Evolutionary conservation across 176 grass and related monocot genomes (phyloP).

Genomic region (Phragmites australis): DNA sequence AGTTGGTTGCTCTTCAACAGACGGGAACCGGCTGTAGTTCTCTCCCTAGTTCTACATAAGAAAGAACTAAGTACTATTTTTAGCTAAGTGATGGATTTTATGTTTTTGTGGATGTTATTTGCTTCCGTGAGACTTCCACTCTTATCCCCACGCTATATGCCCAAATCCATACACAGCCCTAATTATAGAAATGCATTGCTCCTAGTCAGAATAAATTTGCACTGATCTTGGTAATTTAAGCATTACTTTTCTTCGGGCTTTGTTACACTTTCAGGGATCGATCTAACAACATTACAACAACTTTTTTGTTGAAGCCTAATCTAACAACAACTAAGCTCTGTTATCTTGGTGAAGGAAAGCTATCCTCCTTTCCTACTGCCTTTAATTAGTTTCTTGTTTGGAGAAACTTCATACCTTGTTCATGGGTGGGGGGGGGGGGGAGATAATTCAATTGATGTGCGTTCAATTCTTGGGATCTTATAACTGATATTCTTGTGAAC

Average conservation of each 20-base stretch:
- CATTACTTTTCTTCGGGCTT: not conserved
- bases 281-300: not conserved
- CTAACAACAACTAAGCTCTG: too few species aligned
- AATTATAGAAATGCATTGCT: constrained; percentile 6
- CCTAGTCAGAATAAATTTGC: not conserved
- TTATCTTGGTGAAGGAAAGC: too few species aligned
- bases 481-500: too few species aligned
- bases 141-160: not conserved
- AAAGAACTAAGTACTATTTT: not conserved
- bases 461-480: too few species aligned
- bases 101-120: not conserved
- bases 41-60: not conserved
- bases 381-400: constrained; percentile 11
- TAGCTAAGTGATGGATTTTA: not conserved
- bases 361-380: too few species aligned
- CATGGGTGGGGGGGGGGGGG: too few species aligned
- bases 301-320: too few species aligned
- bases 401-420: not conserved
- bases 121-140: not conserved
- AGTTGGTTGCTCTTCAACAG: too few species aligned
- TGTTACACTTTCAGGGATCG: not conserved
- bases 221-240: not conserved
- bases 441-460: too few species aligned
- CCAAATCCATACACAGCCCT: not conserved
- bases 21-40: too few species aligned